Base-by-base conservation (phyloP, 2,329 filamentous ascomycete species). In the Cladorrhinum sp. region DNA sequence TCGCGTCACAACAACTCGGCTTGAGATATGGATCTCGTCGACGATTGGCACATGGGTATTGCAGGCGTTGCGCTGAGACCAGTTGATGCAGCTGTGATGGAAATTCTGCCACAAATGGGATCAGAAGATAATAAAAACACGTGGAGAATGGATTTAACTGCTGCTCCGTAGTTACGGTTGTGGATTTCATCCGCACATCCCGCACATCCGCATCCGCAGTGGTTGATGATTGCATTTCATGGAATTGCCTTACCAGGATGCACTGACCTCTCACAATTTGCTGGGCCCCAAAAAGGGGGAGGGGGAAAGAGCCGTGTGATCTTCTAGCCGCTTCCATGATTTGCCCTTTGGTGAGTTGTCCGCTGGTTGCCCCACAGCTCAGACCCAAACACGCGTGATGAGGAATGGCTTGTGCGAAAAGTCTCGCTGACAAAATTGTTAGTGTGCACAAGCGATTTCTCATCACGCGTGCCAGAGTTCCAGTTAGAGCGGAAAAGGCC, bases 281-380 rank as follows among this genome's bases (percentile, higher is more conserved):
- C 36, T 49, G 50, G 50, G n/a, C 25, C 36, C 29, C 18, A 22
- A 52, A 52, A 13, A 20, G 50, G 25, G 50, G 25, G 16, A 25
- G 50, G 25, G 20, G 18, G 23, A 45, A 57, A 38, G 55, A 52
- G 58, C 45, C 58, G 56, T 55, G 60, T 50, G 57, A 49, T 58
- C 41, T 62, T 62, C 60, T 62, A 62, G 51, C 60, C 60, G 60
- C 52, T 62, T 62, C 60, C 60, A 62, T 61, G 54, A 52, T 58
- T 55, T 45, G 23, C 32, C 32, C 49, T 58, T 51, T 53, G 13
- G 45, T 50, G 41, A 50, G 51, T 59, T 58, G 56, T 52, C 38
- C 52, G 52, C 38, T 45, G 41, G 41, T 20, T 24, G 52, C 52
- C 52, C 52, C 52, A 55, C 52, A 55, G 22, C 29, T 53, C n/a